Conservation (phyloP, 352 stramenopile species). For the Globisporangium orthogonon region DNA sequence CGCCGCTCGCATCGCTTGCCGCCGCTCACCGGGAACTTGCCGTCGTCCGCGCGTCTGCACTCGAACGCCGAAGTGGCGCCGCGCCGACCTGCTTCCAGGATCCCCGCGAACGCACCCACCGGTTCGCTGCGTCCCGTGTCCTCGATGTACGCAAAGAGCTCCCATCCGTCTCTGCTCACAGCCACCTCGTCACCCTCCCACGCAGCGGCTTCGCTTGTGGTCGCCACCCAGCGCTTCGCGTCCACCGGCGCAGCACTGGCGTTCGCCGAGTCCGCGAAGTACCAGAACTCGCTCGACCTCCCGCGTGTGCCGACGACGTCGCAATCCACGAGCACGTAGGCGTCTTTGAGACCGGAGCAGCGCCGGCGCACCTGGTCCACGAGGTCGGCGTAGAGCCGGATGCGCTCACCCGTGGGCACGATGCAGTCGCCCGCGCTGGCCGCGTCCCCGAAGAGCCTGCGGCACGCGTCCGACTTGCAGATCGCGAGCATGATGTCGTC, state of each 20-base stretch:
- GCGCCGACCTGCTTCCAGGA: constrained; percentile 5
- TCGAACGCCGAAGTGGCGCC: constrained; percentile 8
- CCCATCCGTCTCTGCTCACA: neutral
- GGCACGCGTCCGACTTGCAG: constrained; percentile 8
- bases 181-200: constrained; percentile 11
- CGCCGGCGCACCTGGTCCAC: constrained; percentile 3
- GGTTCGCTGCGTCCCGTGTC: constrained; percentile 2
- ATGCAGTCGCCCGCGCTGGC: constrained; percentile 2
- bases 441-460: constrained; percentile 2
- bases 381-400: constrained; percentile 9
- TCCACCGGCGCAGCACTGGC: neutral
- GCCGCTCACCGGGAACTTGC: neutral
- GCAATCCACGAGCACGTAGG: constrained; percentile 13
- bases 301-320: neutral
- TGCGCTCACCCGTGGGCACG: constrained; percentile 2
- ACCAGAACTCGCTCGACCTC: constrained; percentile 12
- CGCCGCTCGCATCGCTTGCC: constrained; percentile 2
- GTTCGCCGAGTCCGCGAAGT: constrained; percentile 8
- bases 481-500: constrained; percentile 8
- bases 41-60: constrained; percentile 10
- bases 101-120: neutral
- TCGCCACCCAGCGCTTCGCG: neutral
- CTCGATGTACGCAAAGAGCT: constrained; percentile 12
- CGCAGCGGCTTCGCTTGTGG: neutral
- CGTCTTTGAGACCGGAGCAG: constrained; percentile 7